phyloP scores from a whole-genome alignment of 2,329 filamentous ascomycete species.

The Dactylellina drechsleri region DNA sequence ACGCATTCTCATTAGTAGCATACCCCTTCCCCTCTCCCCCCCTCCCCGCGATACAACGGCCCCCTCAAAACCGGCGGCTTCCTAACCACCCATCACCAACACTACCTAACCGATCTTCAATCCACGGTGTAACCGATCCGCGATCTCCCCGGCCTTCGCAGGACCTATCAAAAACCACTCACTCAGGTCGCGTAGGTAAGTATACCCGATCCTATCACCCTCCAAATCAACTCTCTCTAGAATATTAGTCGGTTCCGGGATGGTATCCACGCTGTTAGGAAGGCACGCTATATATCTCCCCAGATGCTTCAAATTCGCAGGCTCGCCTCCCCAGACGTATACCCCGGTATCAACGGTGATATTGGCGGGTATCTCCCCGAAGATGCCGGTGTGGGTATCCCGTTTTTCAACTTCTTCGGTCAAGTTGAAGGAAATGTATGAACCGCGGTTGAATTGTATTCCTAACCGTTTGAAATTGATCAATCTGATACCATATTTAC shows the following conservation, averaged over 20 bases:
- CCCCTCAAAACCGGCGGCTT: neutral
- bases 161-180: slow-evolving; percentile 4
- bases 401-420: slow-evolving; percentile 5
- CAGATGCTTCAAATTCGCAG: neutral
- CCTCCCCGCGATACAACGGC: neutral
- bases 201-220: slow-evolving; percentile 1
- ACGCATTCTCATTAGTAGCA: neutral
- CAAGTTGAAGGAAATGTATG: neutral
- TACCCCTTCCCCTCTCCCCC: neutral
- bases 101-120: neutral
- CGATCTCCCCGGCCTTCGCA: neutral
- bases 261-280: neutral
- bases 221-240: neutral
- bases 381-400: neutral
- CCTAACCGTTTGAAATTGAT: slow-evolving; percentile 12
- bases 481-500: slow-evolving; percentile 2
- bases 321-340: slow-evolving; percentile 14
- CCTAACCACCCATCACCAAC: neutral
- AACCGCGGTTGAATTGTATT: slow-evolving; percentile 6
- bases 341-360: neutral
- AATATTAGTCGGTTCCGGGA: neutral
- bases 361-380: neutral
- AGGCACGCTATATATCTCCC: neutral
- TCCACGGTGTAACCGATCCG: slow-evolving; percentile 21
- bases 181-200: slow-evolving; percentile 16